Evolutionary conservation across 441 rosid genomes (phyloP), one percentile per base, ranked within the genome.

Genomic region (Populus hybrid): DNA sequence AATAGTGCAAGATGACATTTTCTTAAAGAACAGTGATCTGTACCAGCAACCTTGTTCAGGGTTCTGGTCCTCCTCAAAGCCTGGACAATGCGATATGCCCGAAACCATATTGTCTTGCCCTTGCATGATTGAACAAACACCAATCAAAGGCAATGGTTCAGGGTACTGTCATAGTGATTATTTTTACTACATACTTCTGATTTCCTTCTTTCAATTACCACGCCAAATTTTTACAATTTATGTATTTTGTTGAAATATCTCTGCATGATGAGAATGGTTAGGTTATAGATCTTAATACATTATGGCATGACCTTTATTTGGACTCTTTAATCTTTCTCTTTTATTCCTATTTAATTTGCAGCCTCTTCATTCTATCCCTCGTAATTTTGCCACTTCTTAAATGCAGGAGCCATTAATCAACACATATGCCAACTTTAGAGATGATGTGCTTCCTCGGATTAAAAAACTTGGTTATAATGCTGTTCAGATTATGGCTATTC

Each of bases 401-500:
- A 67, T 88, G 86, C 93, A 96, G 98, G 97, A 94, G 83, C 97
- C 97, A 74, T 75, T 77, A 71, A 93, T 96, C 80, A 96, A 96
- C 79, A 91, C 97, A 68, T 94, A 94, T 83, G 91, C 89, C 77
- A 93, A 88, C 86, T 96, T 96, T 80, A 92, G 98, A 88, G 99
- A 95, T 84, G 92, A 95, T 70, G 90, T 95, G 83, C 97, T 96
- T 85, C 99, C 99, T 64, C 98, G 98, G 68, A 90, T 96, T 80
- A 96, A 96, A 88, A 90, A 68, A 81, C 94, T 96, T 74, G 99
- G 98, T 72, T 96, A 96, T 76, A 96, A 96, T 90, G 94, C 95
- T 61, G 97, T 96, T 77, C 99, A 96, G 88, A 87, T 96, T 79
- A 96, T 96, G 99, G 99, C 99, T 70, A 90, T 96, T 84, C 99